Evolutionary conservation across 2,329 filamentous ascomycete species (phyloP).

Genomic region (Epichloe hybrida): DNA sequence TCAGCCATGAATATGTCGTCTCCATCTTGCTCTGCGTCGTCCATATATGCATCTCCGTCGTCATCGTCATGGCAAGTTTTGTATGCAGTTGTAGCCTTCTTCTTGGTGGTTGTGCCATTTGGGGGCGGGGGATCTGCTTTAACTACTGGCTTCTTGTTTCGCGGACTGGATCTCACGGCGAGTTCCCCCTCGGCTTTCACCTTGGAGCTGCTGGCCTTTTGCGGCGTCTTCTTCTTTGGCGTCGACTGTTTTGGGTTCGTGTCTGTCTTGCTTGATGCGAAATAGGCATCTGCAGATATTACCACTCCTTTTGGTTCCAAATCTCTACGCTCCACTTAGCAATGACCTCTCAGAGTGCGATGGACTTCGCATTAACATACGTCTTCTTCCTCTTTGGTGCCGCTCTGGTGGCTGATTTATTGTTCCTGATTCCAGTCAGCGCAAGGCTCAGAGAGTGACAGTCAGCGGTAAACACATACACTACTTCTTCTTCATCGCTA

Average conservation of each 20-base stretch:
- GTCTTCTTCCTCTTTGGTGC: conserved; percentile 40
- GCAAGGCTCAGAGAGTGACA: not conserved
- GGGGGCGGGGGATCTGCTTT: conserved; percentile 16
- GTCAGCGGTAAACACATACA: not conserved
- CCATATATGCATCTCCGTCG: conserved; percentile 41
- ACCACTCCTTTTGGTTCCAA: conserved; percentile 33
- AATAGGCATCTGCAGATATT: conserved; percentile 45
- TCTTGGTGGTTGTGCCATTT: conserved; percentile 24
- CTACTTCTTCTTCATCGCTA: conserved; percentile 59
- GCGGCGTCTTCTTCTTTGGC: conserved; percentile 20
- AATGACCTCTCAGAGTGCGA: not conserved
- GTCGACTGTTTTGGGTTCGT: conserved; percentile 25
- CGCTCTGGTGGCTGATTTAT: conserved; percentile 39
- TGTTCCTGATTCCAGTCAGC: conserved; percentile 18
- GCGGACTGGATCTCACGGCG: conserved; percentile 39
- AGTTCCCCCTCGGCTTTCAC: conserved; percentile 25
- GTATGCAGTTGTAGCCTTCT: conserved; percentile 26
- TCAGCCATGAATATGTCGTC: conserved; percentile 77
- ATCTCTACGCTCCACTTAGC: conserved; percentile 16
- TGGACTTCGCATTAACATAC: conserved; percentile 21
- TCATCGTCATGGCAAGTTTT: conserved; percentile 30
- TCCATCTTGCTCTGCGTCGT: conserved; percentile 56
- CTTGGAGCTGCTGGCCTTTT: conserved; percentile 26
- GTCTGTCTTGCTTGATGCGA: conserved; percentile 30
- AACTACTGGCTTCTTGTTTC: conserved; percentile 27